Conservation (phyloP, 2,329 filamentous ascomycete genomes). For the Aspergillus phoenicis region DNA sequence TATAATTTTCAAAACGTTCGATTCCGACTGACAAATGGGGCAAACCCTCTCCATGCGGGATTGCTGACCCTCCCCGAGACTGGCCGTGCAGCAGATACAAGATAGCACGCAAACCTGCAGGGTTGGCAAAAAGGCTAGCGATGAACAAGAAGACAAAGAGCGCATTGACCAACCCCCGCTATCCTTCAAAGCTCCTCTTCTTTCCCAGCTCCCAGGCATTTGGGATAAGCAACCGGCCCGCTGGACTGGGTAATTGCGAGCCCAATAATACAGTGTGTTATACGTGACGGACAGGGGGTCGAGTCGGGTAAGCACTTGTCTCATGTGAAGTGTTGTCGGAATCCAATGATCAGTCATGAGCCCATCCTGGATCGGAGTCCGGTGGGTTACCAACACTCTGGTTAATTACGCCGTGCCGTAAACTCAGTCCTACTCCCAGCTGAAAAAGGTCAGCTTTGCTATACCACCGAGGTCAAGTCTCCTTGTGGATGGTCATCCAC, state of each 20-base stretch:
- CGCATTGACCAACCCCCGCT: slow-evolving; percentile 10
- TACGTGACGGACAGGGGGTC: background rate
- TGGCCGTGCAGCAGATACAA: background rate
- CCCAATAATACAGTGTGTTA: background rate
- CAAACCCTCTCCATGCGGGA: background rate
- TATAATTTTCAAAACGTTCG: background rate
- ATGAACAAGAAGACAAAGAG: slow-evolving; percentile 1
- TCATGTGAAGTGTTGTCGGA: background rate
- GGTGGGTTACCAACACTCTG: slow-evolving; percentile 1
- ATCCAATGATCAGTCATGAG: slow-evolving; percentile 1
- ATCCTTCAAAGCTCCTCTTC: slow-evolving; percentile 1
- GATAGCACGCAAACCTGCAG: slow-evolving; percentile 8
- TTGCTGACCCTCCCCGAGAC: too few species aligned
- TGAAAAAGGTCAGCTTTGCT: too few species aligned
- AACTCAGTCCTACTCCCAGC: too few species aligned
- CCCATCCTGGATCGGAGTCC: background rate
- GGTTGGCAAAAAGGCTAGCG: background rate
- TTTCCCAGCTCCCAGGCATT: slow-evolving; percentile 2
- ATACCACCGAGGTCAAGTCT: too few species aligned
- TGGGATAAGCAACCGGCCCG: slow-evolving; percentile 13
- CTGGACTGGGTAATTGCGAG: slow-evolving; percentile 10
- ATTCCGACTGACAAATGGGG: background rate
- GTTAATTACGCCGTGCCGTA: background rate
- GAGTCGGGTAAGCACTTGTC: slow-evolving; percentile 5
- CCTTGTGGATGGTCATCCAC: too few species aligned